Conservation (phyloP, 2,329 filamentous ascomycete species). For the Colletotrichum orchidophilum region DNA sequence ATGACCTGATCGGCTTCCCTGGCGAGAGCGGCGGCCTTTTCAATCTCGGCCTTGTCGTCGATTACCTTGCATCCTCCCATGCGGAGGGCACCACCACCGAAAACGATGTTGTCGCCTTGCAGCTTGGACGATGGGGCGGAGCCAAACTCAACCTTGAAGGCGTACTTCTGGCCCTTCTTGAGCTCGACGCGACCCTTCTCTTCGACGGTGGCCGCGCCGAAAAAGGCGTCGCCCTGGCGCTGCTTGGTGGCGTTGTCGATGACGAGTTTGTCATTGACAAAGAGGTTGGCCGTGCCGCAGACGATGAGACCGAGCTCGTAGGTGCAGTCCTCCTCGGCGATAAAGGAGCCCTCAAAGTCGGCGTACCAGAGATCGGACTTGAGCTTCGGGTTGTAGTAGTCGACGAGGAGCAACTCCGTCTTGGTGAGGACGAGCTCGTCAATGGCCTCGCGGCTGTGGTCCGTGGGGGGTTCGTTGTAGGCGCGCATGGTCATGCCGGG, state of each 20-base stretch:
- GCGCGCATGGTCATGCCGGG: slow-evolving; percentile 69
- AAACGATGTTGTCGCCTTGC: slow-evolving; percentile 57
- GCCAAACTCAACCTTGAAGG: slow-evolving; percentile 67
- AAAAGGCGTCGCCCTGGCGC: slow-evolving; percentile 69
- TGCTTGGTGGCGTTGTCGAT: slow-evolving; percentile 75
- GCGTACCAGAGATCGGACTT: slow-evolving; percentile 65
- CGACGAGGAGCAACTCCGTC: slow-evolving; percentile 59
- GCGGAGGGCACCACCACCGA: slow-evolving; percentile 68
- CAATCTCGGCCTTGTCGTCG: slow-evolving; percentile 67
- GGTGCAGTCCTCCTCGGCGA: slow-evolving; percentile 66
- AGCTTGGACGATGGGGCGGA: slow-evolving; percentile 68
- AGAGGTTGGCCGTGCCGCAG: slow-evolving; percentile 72
- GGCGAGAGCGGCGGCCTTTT: slow-evolving; percentile 73
- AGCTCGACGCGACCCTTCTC: slow-evolving; percentile 67
- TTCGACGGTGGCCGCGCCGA: slow-evolving; percentile 71
- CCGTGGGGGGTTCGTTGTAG: slow-evolving; percentile 66
- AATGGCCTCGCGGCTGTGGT: slow-evolving; percentile 56
- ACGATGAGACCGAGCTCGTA: slow-evolving; percentile 76
- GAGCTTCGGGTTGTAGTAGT: slow-evolving; percentile 63
- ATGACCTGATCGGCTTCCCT: slow-evolving; percentile 79
- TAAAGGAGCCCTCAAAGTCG: slow-evolving; percentile 68
- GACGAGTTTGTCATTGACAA: slow-evolving; percentile 68
- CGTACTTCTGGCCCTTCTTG: slow-evolving; percentile 67
- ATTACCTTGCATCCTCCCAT: slow-evolving; percentile 69
- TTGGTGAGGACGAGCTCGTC: slow-evolving; percentile 59